phyloP scores from a whole-genome alignment of 176 grass and related monocot genomes.

The Oryza brachyantha region DNA sequence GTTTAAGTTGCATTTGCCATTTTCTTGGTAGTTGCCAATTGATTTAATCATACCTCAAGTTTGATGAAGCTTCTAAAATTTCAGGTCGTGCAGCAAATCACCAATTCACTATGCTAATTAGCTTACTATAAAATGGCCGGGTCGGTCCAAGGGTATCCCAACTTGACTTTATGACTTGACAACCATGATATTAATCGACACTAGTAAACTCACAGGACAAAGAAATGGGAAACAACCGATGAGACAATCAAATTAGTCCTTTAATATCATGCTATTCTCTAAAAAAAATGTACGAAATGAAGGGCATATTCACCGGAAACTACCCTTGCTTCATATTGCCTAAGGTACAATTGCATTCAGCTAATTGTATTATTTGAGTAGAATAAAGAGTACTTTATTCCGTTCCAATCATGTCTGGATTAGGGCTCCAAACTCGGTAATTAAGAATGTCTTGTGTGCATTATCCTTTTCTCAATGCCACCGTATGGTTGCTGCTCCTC shows the following conservation, averaged over 20 bases:
- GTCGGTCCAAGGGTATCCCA: too few species aligned
- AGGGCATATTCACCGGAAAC: background rate
- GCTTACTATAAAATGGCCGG: too few species aligned
- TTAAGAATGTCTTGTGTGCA: background rate
- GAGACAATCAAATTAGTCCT: background rate
- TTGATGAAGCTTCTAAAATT: too few species aligned
- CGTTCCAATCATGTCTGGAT: background rate
- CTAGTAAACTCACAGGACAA: background rate
- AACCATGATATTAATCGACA: too few species aligned
- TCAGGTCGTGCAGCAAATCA: too few species aligned
- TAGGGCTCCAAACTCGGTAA: background rate
- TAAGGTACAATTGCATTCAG: background rate
- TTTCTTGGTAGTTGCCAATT: too few species aligned
- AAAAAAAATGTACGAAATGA: background rate
- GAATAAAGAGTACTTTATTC: background rate
- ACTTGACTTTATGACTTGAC: too few species aligned
- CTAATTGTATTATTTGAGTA: background rate
- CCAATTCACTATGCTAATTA: too few species aligned
- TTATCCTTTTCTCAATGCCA: background rate
- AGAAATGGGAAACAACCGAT: background rate
- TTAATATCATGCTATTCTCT: background rate
- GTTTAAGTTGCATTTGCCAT: too few species aligned
- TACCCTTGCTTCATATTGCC: background rate
- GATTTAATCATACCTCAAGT: too few species aligned
- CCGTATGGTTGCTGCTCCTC: constrained; percentile 25